phyloP scores from a whole-genome alignment of 2,329 filamentous ascomycete species.

The Microcyclospora pomicola region DNA sequence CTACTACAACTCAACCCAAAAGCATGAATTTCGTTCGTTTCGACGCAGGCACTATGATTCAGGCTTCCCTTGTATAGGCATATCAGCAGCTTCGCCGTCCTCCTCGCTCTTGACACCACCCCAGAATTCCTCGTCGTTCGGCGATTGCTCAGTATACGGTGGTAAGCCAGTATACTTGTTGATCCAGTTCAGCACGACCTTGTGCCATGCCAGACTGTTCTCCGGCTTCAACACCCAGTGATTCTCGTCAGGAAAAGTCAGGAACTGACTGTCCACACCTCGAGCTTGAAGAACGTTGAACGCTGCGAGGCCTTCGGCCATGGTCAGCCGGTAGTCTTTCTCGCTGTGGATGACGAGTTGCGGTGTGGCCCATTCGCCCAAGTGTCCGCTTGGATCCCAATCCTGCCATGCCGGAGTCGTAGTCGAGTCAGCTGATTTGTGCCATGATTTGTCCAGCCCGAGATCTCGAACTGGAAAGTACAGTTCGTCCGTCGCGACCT shows the following conservation, averaged over 20 bases:
- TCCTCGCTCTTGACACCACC: constrained; percentile 18
- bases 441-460: background rate
- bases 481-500: constrained; percentile 34
- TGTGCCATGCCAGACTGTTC: constrained; percentile 83
- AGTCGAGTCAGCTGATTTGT: constrained; percentile 5
- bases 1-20: no score
- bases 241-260: constrained; percentile 70
- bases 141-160: constrained; percentile 26
- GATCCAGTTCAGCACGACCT: constrained; percentile 67
- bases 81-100: constrained; percentile 7
- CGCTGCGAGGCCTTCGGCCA: constrained; percentile 69
- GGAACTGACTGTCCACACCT: constrained; percentile 60
- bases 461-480: constrained; percentile 43
- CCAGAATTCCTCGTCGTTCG: constrained; percentile 16
- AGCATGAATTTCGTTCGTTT: no score
- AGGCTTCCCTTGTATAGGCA: constrained; percentile 13
- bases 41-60: constrained; percentile 5
- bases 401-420: constrained; percentile 31
- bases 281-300: constrained; percentile 74
- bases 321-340: constrained; percentile 74
- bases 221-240: constrained; percentile 81
- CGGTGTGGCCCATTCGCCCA: constrained; percentile 66
- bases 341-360: constrained; percentile 84
- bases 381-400: constrained; percentile 44
- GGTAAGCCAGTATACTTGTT: constrained; percentile 44